Evolutionary conservation across 2,329 filamentous ascomycete genomes (phyloP), one percentile per base, ranked within the genome.

Genomic region (Aspergillus glaucus): DNA sequence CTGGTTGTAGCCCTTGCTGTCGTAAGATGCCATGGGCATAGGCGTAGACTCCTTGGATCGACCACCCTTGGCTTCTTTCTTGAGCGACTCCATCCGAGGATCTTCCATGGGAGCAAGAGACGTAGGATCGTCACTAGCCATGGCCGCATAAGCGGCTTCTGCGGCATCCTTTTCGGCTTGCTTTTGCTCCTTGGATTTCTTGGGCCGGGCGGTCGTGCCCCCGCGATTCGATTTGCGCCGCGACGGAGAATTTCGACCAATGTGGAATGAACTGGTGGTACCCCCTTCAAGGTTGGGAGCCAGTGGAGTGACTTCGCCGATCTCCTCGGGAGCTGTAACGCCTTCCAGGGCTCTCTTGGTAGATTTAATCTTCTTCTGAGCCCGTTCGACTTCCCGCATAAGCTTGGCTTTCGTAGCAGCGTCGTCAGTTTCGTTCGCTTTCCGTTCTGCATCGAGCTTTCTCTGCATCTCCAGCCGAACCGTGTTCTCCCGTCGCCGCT

Each of bases 1-100:
- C 68, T 95, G 91, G 62, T 94, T 90, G 73, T 94, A 98, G 15
- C 88, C 90, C 66, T 95, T 95, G 45, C 90, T 93, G 57, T 88
- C 85, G 69, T 88, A 93, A 51, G 79, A 79, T 51, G 81, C 79
- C 51, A 84, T 79, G 19, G 81, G 76, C 3, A 72, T 62, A 0
- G 76, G 69, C 30, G 67, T 72, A 22, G 66, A 50, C 58, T 76
- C 70, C 54, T 72, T 73, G 45, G 68, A 67, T n/a, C 58, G 66
- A 26, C 60, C 62, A 17, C 60, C 62, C 50, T 68, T 71, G 40
- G 62, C 71, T 39, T 67, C 65, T 59, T 75, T 74, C 58, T 73
- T 74, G 43, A 70, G 55, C 46, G 66, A 63, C 46, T 67, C 72
- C 61, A 62, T 67, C 44, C 71, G 64, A 47, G 65, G 66, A 64